Evolutionary conservation across 192 early-diverging fungal species (phyloP).

Genomic region (Umbelopsis sp.): DNA sequence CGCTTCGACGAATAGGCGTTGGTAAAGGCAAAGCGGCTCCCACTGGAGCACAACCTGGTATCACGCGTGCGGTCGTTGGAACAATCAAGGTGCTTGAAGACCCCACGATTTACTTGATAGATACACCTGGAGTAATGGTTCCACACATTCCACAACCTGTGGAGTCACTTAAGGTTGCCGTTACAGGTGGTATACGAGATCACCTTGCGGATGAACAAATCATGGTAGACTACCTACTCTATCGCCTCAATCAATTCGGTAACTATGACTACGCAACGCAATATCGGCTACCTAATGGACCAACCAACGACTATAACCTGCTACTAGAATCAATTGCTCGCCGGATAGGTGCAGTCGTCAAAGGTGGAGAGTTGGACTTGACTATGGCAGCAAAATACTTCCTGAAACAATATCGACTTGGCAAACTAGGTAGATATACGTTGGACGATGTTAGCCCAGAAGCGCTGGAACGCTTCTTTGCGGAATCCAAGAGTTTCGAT

Average conservation of each 20-base stretch:
- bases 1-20: constrained; percentile 76
- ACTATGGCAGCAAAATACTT: constrained; percentile 71
- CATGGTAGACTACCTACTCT: constrained; percentile 91
- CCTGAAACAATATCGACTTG: constrained; percentile 79
- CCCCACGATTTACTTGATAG: constrained; percentile 90
- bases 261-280: constrained; percentile 46
- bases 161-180: constrained; percentile 83
- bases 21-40: constrained; percentile 80
- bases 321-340: constrained; percentile 65
- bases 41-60: constrained; percentile 86
- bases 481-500: constrained; percentile 21
- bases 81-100: constrained; percentile 81
- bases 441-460: constrained; percentile 75
- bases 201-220: constrained; percentile 77
- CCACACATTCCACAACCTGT: constrained; percentile 84
- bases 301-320: constrained; percentile 72
- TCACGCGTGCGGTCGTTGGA: constrained; percentile 74
- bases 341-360: constrained; percentile 67
- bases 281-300: constrained; percentile 31
- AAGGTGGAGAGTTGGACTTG: constrained; percentile 65
- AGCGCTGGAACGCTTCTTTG: constrained; percentile 54
- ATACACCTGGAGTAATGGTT: constrained; percentile 93
- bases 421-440: constrained; percentile 77
- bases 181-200: constrained; percentile 89
- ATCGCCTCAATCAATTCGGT: constrained; percentile 70